Conservation (phyloP, 495 filamentous ascomycete species). For the Annulohypoxylon moriforme region DNA sequence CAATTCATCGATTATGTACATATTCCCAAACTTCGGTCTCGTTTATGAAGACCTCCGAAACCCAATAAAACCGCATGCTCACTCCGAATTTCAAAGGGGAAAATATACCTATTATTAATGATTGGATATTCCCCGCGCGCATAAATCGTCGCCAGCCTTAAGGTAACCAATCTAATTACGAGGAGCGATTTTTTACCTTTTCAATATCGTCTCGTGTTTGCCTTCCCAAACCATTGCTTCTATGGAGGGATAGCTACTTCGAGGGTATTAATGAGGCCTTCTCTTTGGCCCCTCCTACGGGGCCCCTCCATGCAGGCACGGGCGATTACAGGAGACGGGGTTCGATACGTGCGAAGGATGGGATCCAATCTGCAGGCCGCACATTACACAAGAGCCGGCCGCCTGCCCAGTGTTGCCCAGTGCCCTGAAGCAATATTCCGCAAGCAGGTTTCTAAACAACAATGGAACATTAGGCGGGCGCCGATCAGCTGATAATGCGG, state of each 20-base stretch:
- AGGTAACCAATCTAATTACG: conserved; percentile 19
- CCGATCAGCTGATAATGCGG: conserved; percentile 43
- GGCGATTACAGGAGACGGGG: conserved; percentile 39
- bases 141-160: conserved; percentile 19
- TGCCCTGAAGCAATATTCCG: conserved; percentile 10
- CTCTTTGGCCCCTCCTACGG: conserved; percentile 27
- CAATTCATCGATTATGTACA: conserved; percentile 4
- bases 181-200: conserved; percentile 7
- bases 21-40: conserved; percentile 6
- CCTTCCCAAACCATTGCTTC: conserved; percentile 23
- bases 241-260: conserved; percentile 3
- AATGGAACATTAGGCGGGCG: conserved; percentile 27
- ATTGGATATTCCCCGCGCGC: conserved; percentile 19
- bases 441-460: conserved; percentile 20
- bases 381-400: conserved; percentile 28
- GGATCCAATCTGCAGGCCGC: conserved; percentile 21
- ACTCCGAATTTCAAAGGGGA: conserved; percentile 25
- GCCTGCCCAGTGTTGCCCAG: conserved; percentile 10
- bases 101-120: conserved; percentile 17
- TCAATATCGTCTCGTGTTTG: conserved; percentile 36
- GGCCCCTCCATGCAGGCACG: conserved; percentile 36
- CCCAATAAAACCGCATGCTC: conserved; percentile 22
- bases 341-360: conserved; percentile 44
- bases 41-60: conserved; percentile 5
- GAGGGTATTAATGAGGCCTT: conserved; percentile 5